These are phyloP conservation scores for Termitomyces sp. DNA, from an alignment of 768 basidiomycete genomes.

Conservation along the genomic window DNA sequence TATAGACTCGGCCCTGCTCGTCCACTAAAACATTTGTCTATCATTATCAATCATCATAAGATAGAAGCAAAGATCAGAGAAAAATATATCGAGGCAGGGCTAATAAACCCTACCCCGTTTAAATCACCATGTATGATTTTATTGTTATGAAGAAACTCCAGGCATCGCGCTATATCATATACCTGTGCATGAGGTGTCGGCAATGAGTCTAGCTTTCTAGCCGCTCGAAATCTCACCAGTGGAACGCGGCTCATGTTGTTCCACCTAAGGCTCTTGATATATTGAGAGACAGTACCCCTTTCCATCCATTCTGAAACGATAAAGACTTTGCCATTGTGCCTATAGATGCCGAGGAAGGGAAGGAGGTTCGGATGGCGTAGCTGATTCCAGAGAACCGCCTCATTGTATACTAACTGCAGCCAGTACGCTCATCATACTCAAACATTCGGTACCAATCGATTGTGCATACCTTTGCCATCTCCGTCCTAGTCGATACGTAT, in stretches of 20 bases:
- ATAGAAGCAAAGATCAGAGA: background rate
- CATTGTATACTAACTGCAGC: background rate
- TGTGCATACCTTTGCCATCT: background rate
- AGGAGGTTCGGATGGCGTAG: background rate
- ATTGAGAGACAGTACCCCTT: background rate
- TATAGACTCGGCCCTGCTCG: constrained; percentile 11
- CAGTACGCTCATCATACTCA: background rate
- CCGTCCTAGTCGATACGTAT: background rate
- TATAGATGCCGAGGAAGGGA: constrained; percentile 1
- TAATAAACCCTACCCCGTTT: constrained; percentile 27
- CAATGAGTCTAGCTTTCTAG: background rate
- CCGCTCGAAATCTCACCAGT: background rate
- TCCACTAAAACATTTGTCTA: constrained; percentile 20
- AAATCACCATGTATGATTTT: constrained; percentile 40
- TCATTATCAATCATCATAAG: too few relatives aligned
- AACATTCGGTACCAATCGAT: background rate
- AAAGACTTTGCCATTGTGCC: background rate
- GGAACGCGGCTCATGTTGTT: background rate
- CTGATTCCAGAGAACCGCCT: background rate
- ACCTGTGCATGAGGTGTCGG: constrained; percentile 10
- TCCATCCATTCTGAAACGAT: constrained; percentile 1
- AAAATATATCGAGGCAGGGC: background rate
- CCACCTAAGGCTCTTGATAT: background rate
- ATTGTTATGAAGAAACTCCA: constrained; percentile 27
- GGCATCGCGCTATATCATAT: constrained; percentile 24